Evolutionary conservation across 2,329 filamentous ascomycete species (phyloP), one percentile per base, ranked within the genome.

Genomic region (Phymatotrichopsis omnivora): DNA sequence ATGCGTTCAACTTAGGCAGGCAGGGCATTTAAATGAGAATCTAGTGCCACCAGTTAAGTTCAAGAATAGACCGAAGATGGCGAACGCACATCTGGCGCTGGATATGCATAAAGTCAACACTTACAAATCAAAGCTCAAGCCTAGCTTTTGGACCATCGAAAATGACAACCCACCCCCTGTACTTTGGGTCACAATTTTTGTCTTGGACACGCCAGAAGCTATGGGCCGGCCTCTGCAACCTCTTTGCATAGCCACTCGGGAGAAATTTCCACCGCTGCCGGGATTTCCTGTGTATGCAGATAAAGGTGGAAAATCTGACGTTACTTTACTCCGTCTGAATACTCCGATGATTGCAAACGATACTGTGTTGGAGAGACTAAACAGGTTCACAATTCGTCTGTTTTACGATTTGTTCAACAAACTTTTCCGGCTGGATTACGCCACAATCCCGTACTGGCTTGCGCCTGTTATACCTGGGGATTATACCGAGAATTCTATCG

Each of bases 391-490:
- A 0, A 65, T 93, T 30, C 71, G 73, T 4, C 63, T 93, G 0
- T 95, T 93, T 62, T 67, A 75, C 12, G 85, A 96, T 56, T 68
- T 95, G 0, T 96, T 94, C 66, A 89, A 86, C 62, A 98, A 98
- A 62, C 70, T 71, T 3, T 98, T 85, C 57, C 76, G 82, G 37
- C 67, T 74, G 0, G 69, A 76, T 12, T 56, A 68, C 0, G 63
- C 70, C 1, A 76, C 79, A 22, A 73, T 94, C 61, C 80, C 86
- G 0, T 98, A 95, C 62, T 94, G 86, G 67, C 60, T 95, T 11
- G 82, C 78, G 0, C 89, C 91, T 5, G 54, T 70, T 11, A 56
- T 38, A 14, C 32, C 50, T 47, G 40, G 37, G 22, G 38, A 33
- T 23, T 52, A 32, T 17, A 17, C 39, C 29, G 50, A 51, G 25